Evolutionary conservation across 257 asterid genomes (phyloP).

Genomic region (Paraleonurus japonicus): DNA sequence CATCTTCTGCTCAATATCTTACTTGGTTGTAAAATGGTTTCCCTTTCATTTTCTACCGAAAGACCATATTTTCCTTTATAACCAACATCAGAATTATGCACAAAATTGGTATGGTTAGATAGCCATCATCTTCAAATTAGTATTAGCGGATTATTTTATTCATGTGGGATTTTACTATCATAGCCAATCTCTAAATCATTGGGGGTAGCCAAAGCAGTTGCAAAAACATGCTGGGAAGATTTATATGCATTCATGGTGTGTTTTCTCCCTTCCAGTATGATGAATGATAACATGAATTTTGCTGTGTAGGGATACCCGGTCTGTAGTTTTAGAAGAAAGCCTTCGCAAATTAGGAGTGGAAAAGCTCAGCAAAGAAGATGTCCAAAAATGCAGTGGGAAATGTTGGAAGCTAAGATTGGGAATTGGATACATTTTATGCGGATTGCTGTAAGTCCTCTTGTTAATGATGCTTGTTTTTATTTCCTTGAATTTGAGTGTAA

Average conservation of each 20-base stretch:
- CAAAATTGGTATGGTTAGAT: neutral
- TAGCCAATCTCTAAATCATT: neutral
- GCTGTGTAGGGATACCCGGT: slow-evolving; percentile 73
- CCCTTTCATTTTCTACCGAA: neutral
- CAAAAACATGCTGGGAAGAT: neutral
- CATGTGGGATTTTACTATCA: slow-evolving; percentile 3
- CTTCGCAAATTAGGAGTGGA: slow-evolving; percentile 97
- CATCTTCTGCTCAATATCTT: slow-evolving; percentile 13
- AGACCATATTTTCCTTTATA: neutral
- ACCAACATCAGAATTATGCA: slow-evolving; percentile 14
- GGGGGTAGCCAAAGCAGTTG: slow-evolving; percentile 11
- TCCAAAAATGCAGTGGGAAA: slow-evolving; percentile 99
- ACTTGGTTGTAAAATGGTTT: slow-evolving; percentile 2
- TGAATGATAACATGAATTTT: slow-evolving; percentile 21
- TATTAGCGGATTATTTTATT: neutral
- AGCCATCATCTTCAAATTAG: neutral
- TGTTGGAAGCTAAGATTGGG: slow-evolving; percentile 97
- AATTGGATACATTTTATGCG: slow-evolving; percentile 99
- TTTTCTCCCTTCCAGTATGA: slow-evolving; percentile 11
- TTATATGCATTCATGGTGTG: slow-evolving; percentile 6
- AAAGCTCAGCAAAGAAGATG: slow-evolving; percentile 98
- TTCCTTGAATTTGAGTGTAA: slow-evolving; percentile 15
- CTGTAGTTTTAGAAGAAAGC: slow-evolving; percentile 90
- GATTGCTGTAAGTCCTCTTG: slow-evolving; percentile 70
- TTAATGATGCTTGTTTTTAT: neutral